phyloP scores from a whole-genome alignment of 352 stramenopile species.

The Phytophthora syringae region DNA sequence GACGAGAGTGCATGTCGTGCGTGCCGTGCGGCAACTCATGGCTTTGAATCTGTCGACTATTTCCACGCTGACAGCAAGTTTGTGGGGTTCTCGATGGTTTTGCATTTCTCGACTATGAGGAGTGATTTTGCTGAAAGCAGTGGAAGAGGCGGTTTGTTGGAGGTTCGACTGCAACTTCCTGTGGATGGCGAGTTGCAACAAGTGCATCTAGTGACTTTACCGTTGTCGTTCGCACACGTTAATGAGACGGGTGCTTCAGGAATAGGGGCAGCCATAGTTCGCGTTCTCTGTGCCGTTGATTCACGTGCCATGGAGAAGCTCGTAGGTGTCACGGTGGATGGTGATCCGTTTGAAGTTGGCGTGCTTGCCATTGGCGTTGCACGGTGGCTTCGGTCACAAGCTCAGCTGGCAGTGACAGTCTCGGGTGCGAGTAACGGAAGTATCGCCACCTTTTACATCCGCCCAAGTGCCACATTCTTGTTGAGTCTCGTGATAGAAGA shows the following conservation, averaged over 20 bases:
- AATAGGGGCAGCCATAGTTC: not conserved
- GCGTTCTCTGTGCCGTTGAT: not conserved
- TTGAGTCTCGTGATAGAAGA: not conserved
- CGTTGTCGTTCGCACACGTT: not conserved
- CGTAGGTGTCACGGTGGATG: not conserved
- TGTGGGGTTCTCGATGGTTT: not conserved
- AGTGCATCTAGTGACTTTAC: not conserved
- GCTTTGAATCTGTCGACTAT: not conserved
- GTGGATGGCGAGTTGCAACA: not conserved
- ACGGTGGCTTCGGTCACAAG: not conserved
- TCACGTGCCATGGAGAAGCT: not conserved
- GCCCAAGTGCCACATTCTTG: not conserved
- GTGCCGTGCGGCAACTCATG: not conserved
- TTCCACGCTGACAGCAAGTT: not conserved
- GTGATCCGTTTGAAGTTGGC: not conserved
- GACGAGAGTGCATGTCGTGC: not conserved
- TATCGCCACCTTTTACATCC: constrained; percentile 1
- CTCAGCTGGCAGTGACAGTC: not conserved
- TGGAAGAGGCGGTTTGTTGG: not conserved
- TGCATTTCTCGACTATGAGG: not conserved
- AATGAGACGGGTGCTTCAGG: not conserved
- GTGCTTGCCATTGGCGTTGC: not conserved
- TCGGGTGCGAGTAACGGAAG: not conserved
- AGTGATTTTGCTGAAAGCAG: not conserved
- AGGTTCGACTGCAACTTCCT: not conserved